These are phyloP conservation scores for Candida boidinii DNA, from an alignment of 805 yeast species.

Conservation along the genomic window DNA sequence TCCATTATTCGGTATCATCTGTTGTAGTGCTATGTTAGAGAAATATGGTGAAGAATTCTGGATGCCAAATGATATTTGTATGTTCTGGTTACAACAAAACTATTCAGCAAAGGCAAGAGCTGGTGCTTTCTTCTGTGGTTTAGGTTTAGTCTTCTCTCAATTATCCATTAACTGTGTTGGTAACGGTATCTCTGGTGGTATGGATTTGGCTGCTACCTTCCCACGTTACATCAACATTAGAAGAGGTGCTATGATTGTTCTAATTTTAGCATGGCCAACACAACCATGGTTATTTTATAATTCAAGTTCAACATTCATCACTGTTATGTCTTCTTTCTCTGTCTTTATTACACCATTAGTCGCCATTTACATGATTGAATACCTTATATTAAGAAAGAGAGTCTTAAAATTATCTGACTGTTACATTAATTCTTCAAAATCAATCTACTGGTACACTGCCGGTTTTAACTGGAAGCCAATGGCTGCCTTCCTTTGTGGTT, in stretches of 20 bases:
- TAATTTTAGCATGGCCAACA: conserved; percentile 25
- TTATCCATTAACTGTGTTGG: conserved; percentile 30
- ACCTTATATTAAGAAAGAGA: conserved; percentile 28
- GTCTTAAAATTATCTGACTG: conserved; percentile 32
- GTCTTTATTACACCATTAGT: conserved; percentile 32
- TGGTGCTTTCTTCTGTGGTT: conserved; percentile 38
- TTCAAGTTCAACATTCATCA: conserved; percentile 26
- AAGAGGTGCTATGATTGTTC: conserved; percentile 36
- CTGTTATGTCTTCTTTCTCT: conserved; percentile 21
- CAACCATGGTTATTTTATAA: conserved; percentile 35
- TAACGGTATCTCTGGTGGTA: conserved; percentile 39
- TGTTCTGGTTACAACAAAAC: conserved; percentile 29
- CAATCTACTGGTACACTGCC: conserved; percentile 29
- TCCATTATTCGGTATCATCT: conserved; percentile 36
- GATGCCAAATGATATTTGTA: conserved; percentile 36
- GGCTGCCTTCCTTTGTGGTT: conserved; percentile 28
- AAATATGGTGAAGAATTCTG: conserved; percentile 23
- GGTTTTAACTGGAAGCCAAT: conserved; percentile 37
- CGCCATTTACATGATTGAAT: conserved; percentile 30
- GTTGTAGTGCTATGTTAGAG: conserved; percentile 32
- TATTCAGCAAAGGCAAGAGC: conserved; percentile 35
- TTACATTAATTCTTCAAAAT: conserved; percentile 21
- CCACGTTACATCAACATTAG: conserved; percentile 35
- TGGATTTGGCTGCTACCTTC: conserved; percentile 39
- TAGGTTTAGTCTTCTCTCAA: conserved; percentile 28